A percentile compares a stretch with the other conserved stretches of the same genome.
These are phyloP conservation scores for Blastobotrys elegans DNA, from an alignment of 1,139 yeast species.

Conservation along the genomic window DNA sequence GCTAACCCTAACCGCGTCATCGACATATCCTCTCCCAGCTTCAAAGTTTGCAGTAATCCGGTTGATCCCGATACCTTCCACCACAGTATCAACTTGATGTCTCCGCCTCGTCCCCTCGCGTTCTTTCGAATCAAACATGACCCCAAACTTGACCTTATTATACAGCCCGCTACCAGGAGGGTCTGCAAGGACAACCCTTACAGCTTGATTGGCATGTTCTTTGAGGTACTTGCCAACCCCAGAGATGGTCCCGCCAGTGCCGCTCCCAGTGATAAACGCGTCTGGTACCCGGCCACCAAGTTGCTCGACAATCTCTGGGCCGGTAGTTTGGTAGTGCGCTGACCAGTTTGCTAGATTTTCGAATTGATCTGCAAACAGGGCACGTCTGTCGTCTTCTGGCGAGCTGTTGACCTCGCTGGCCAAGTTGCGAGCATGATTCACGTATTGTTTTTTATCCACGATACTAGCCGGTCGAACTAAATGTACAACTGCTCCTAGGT, in stretches of 20 bases:
- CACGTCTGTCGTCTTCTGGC: slow-evolving; percentile 34
- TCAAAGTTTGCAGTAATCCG: slow-evolving; percentile 77
- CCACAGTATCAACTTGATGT: slow-evolving; percentile 92
- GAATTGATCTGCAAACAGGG: slow-evolving; percentile 91
- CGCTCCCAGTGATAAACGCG: slow-evolving; percentile 75
- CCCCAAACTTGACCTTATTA: slow-evolving; percentile 81
- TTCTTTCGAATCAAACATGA: slow-evolving; percentile 86
- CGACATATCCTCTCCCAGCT: slow-evolving; percentile 55
- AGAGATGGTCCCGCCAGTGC: slow-evolving; percentile 76
- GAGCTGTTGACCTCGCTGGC: slow-evolving; percentile 52
- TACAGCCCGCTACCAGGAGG: slow-evolving; percentile 94
- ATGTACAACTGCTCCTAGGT: slow-evolving; percentile 81
- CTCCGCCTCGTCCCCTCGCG: slow-evolving; percentile 90
- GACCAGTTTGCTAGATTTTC: slow-evolving; percentile 91
- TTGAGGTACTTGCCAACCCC: slow-evolving; percentile 79
- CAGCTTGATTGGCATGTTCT: slow-evolving; percentile 38
- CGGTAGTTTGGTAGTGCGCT: slow-evolving; percentile 76
- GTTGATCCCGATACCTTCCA: slow-evolving; percentile 91
- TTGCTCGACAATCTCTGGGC: slow-evolving; percentile 82
- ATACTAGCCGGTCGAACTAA: slow-evolving; percentile 93
- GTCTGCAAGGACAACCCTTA: slow-evolving; percentile 62
- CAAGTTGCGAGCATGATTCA: slow-evolving; percentile 72
- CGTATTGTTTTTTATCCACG: slow-evolving; percentile 90
- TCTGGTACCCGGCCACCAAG: slow-evolving; percentile 54
- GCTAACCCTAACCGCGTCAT: slow-evolving; percentile 71